phyloP scores from a whole-genome alignment of 2,329 filamentous ascomycete genomes.

The Alternaria gaisen region DNA sequence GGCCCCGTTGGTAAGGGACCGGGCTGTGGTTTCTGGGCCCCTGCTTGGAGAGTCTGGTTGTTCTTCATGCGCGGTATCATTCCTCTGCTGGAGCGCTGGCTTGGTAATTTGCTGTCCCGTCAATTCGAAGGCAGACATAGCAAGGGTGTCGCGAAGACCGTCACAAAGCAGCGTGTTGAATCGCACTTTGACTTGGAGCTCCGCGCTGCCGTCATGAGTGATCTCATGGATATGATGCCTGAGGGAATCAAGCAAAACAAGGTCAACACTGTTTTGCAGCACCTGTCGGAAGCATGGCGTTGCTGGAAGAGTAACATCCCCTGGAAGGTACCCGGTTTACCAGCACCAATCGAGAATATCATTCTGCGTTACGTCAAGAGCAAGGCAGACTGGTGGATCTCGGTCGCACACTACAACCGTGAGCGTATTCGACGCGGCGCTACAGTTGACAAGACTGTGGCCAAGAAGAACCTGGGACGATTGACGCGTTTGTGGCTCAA shows the following conservation, averaged over 20 bases:
- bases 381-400: slow-evolving; percentile 99
- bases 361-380: slow-evolving; percentile 98
- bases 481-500: slow-evolving; percentile 96
- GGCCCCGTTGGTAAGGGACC: slow-evolving; percentile 96
- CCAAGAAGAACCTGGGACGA: slow-evolving; percentile 97
- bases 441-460: slow-evolving; percentile 98
- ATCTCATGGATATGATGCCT: slow-evolving; percentile 99
- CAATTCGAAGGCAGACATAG: slow-evolving; percentile 98
- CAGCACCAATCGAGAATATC: slow-evolving; percentile 97
- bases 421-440: slow-evolving; percentile 96
- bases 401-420: slow-evolving; percentile 97
- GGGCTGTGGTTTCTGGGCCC: slow-evolving; percentile 98
- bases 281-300: slow-evolving; percentile 97
- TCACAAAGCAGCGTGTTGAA: slow-evolving; percentile 98
- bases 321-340: slow-evolving; percentile 97
- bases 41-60: slow-evolving; percentile 97
- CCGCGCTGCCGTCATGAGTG: slow-evolving; percentile 97
- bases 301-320: slow-evolving; percentile 99
- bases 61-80: slow-evolving; percentile 99
- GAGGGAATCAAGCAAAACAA: slow-evolving; percentile 99
- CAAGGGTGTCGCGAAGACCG: slow-evolving; percentile 98
- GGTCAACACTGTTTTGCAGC: slow-evolving; percentile 96
- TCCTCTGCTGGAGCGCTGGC: slow-evolving; percentile 93
- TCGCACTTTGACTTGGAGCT: slow-evolving; percentile 98
- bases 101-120: slow-evolving; percentile 93